Evolutionary conservation across 306 rosid species (phyloP).

Genomic region (Psophocarpus tetragonolobus): DNA sequence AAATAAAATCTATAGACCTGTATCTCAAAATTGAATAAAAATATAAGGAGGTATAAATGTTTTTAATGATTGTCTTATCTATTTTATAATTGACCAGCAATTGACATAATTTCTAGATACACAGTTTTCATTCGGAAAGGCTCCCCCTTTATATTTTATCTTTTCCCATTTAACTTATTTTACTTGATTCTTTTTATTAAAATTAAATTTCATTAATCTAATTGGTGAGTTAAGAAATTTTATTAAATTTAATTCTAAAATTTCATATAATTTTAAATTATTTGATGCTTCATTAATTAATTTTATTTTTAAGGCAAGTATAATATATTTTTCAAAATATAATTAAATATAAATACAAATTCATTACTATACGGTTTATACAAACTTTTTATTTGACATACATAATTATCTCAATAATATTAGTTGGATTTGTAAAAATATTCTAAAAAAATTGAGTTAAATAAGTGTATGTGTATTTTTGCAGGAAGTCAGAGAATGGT

Average conservation of each 20-base stretch:
- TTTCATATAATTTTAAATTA: background rate
- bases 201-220: background rate
- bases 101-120: background rate
- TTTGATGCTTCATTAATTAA: background rate
- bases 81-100: background rate
- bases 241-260: background rate
- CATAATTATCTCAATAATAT: background rate
- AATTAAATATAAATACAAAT: background rate
- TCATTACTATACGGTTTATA: background rate
- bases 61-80: background rate
- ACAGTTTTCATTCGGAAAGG: background rate
- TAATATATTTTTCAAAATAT: background rate
- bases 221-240: background rate
- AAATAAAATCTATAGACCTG: background rate
- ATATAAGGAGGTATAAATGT: background rate
- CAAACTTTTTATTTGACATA: background rate
- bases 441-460: background rate
- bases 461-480: background rate
- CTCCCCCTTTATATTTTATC: background rate
- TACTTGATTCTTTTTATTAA: background rate
- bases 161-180: background rate
- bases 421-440: background rate
- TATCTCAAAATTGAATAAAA: constrained; percentile 4
- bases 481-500: background rate
- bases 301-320: background rate